Evolutionary conservation across 208 protist species (phyloP).

Genomic region (Leishmania tarentolae): DNA sequence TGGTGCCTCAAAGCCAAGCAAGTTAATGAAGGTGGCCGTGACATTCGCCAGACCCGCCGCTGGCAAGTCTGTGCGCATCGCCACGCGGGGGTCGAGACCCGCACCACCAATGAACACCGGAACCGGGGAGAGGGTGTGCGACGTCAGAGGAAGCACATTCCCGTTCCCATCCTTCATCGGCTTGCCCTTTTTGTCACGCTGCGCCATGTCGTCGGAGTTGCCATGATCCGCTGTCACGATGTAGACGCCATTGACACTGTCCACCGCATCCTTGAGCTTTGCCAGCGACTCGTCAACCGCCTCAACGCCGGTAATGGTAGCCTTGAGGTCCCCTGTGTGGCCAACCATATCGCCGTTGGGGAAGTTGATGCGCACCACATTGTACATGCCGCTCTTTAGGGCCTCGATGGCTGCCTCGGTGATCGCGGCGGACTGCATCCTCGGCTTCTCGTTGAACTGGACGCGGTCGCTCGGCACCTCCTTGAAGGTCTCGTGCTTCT

Average conservation of each 20-base stretch:
- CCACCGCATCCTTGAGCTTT: constrained; percentile 82
- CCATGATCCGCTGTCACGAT: constrained; percentile 95
- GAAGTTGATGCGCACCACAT: constrained; percentile 94
- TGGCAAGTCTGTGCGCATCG: constrained; percentile 86
- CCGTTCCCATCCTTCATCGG: constrained; percentile 67
- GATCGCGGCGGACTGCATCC: constrained; percentile 95
- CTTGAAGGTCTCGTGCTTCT: constrained; percentile 89
- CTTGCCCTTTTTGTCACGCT: constrained; percentile 94
- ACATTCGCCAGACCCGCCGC: constrained; percentile 92
- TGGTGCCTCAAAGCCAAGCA: constrained; percentile 93
- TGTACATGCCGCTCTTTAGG: constrained; percentile 89
- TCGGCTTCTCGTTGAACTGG: constrained; percentile 94
- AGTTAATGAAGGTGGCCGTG: constrained; percentile 94
- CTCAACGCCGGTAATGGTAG: constrained; percentile 82
- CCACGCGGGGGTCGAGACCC: constrained; percentile 77
- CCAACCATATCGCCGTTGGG: constrained; percentile 97
- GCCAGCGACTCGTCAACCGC: constrained; percentile 85
- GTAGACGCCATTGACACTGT: constrained; percentile 84
- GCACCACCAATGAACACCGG: constrained; percentile 91
- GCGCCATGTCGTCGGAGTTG: constrained; percentile 95
- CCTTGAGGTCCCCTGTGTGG: constrained; percentile 93
- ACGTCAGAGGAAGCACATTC: constrained; percentile 87
- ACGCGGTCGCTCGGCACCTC: constrained; percentile 91
- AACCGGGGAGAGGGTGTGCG: constrained; percentile 93
- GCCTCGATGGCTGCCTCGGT: constrained; percentile 90